Base-by-base conservation (phyloP, 1,139 yeast species). In the Ashbya aceris region DNA sequence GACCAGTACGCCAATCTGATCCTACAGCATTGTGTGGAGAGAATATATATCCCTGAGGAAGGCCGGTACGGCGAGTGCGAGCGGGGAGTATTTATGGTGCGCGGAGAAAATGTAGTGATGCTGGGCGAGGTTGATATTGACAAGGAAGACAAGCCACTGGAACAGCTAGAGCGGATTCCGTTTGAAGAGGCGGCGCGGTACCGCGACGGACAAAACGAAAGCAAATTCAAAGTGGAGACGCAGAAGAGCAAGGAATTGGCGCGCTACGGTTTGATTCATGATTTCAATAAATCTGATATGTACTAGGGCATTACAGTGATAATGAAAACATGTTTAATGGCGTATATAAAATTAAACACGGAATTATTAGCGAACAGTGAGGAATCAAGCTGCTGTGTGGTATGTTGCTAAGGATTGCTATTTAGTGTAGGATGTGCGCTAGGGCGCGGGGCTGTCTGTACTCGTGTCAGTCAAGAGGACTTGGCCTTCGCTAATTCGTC, bases 61-160 rank as follows among this genome's bases (percentile, higher is more conserved):
- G 54, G 71, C 52, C 47, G 54, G 36, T 91, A 79, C 60, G 95
- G 85, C 6, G 96, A 91, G 61, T 70, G 69, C 23, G 73, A 74
- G 45, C 74, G 86, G 43, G 95, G 95, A 1, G 86, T 86, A 40
- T 83, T 81, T 58, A 77, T 93, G 70, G 83, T 93, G 32, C 83
- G 98, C 66, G 98, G 99, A 49, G 99, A 91, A 64, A 91, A 91
- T 56, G 94, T 91, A 11, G 94, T 89, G n/a, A 77, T 89, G 78
- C 66, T 91, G 64, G 98, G 98, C 17, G 97, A 91, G 61, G 74
- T 91, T 32, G 96, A 91, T 62, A 83, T 87, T 49, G 96, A 86
- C 58, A 75, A 69, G 52, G 96, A 89, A 62, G 95, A 83, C 57
- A 76, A 70, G 47, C 82, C 83, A 45, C 70, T 83, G 56, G 71